Evolutionary conservation across 208 protist species (phyloP).

Genomic region (Lotmaria passim): DNA sequence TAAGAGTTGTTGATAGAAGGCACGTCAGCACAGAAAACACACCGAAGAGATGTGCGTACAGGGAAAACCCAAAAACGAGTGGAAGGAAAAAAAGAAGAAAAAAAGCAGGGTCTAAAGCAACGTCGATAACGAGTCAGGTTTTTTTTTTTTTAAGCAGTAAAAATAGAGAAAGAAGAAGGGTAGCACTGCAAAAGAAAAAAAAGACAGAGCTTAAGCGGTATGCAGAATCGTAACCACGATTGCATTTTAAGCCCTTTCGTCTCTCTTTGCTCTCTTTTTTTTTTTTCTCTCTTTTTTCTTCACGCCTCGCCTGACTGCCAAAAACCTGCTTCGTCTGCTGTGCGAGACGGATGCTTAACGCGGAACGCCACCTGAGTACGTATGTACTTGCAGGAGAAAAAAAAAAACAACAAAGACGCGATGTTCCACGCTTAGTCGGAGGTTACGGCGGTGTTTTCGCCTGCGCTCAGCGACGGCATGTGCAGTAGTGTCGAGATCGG

Average conservation of each 20-base stretch:
- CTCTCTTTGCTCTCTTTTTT: neutral
- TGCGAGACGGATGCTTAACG: no score
- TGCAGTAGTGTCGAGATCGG: constrained; percentile 88
- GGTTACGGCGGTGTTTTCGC: neutral
- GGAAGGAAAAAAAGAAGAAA: no score
- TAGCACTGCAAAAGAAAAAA: constrained; percentile 13
- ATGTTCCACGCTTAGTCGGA: neutral
- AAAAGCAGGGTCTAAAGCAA: neutral
- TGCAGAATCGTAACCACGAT: no score
- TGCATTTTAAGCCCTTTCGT: neutral
- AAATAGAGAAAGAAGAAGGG: neutral
- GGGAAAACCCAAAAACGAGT: no score
- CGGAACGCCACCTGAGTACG: neutral
- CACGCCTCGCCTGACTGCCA: no score
- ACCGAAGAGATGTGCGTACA: no score
- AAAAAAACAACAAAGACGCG: neutral
- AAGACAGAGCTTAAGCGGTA: neutral
- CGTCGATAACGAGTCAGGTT: neutral
- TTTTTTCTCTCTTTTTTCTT: neutral
- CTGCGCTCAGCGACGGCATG: constrained; percentile 66
- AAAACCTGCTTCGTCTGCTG: no score
- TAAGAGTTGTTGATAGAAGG: no score
- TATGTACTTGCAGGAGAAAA: neutral
- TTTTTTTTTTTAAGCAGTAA: constrained; percentile 15
- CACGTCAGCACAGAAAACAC: no score